phyloP scores from a whole-genome alignment of 257 asterid genomes.

The Gentiana dahurica region DNA sequence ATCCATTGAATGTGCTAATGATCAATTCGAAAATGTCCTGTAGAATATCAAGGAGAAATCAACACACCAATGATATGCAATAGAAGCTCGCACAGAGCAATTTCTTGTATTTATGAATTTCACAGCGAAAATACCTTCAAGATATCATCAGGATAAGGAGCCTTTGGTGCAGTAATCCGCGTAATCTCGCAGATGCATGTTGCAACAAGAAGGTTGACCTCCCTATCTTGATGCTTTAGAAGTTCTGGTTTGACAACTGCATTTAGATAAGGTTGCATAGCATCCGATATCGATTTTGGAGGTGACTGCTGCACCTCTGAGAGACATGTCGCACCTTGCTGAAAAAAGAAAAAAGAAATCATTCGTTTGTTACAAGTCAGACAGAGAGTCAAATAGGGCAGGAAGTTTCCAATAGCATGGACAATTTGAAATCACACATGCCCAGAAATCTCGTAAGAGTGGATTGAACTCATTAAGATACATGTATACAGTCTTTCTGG shows the following conservation, averaged over 20 bases:
- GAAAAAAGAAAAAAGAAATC: constrained; percentile 17
- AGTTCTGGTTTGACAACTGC: constrained; percentile 81
- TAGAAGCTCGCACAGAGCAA: too few relatives aligned
- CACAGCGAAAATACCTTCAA: constrained; percentile 49
- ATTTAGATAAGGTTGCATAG: constrained; percentile 70
- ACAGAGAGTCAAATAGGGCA: neutral
- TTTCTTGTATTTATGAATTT: neutral
- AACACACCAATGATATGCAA: constrained; percentile 5
- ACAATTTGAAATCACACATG: neutral
- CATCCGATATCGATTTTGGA: constrained; percentile 57
- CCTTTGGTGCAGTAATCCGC: constrained; percentile 95
- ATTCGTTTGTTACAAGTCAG: constrained; percentile 1
- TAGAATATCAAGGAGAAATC: constrained; percentile 12
- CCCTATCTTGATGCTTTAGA: constrained; percentile 87
- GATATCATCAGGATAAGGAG: constrained; percentile 80
- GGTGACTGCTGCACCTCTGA: constrained; percentile 90
- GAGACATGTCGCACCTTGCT: constrained; percentile 83
- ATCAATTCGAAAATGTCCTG: constrained; percentile 90
- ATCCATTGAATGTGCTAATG: constrained; percentile 84
- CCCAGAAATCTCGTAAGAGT: too few relatives aligned
- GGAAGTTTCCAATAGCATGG: neutral
- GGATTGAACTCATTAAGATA: too few relatives aligned
- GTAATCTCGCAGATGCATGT: constrained; percentile 94
- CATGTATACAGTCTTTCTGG: too few relatives aligned
- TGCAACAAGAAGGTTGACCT: constrained; percentile 86